Percentiles rank a stretch among this genome's conserved stretches.
These are phyloP conservation scores for Fusarium sp. DNA, from an alignment of 2,329 filamentous ascomycete genomes.

Conservation along the genomic window DNA sequence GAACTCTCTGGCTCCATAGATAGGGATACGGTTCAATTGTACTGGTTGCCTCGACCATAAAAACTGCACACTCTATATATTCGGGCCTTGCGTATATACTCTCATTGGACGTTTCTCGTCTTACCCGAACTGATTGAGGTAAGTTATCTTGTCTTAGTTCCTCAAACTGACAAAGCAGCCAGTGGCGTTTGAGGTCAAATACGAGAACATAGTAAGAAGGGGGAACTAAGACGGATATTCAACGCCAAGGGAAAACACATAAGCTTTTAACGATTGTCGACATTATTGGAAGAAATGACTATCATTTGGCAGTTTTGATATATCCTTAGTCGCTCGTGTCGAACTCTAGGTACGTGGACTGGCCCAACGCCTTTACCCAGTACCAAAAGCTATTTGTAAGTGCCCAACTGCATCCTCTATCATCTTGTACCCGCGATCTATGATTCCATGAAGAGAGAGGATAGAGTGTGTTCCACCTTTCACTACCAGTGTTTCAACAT, in stretches of 20 bases:
- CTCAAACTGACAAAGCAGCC: neutral
- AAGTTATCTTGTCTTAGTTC: neutral
- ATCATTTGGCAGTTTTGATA: neutral
- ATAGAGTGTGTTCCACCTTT: conserved; percentile 42
- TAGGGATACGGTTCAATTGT: no score
- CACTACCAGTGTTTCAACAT: conserved; percentile 31
- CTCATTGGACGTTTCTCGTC: neutral
- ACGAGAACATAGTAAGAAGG: conserved; percentile 7
- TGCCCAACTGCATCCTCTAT: conserved; percentile 37
- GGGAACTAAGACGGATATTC: neutral
- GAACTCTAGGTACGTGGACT: neutral
- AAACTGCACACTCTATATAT: neutral
- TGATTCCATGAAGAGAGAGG: conserved; percentile 40
- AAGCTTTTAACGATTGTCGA: neutral
- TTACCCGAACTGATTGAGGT: neutral
- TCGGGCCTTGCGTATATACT: neutral
- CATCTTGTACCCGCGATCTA: conserved; percentile 38
- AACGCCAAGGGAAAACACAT: neutral
- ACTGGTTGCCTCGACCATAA: neutral
- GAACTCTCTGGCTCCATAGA: neutral
- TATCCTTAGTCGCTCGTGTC: conserved; percentile 3
- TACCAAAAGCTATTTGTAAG: conserved; percentile 33
- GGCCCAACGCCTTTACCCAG: neutral
- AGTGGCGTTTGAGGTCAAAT: conserved; percentile 2
- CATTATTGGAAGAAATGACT: neutral